Evolutionary conservation across 192 early-diverging fungal species (phyloP).

Genomic region (Podila verticillata): DNA sequence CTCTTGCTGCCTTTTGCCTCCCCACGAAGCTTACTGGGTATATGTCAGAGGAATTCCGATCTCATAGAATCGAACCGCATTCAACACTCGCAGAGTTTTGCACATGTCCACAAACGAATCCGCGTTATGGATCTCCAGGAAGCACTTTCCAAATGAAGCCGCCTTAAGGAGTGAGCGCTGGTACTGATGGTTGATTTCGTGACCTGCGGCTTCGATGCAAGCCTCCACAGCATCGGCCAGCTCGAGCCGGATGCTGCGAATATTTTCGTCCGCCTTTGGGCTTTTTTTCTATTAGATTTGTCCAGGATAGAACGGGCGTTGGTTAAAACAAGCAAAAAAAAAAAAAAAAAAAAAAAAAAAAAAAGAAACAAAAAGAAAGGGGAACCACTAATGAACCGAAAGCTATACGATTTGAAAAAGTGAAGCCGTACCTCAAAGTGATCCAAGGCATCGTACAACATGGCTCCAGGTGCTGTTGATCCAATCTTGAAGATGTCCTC

Average conservation of each 20-base stretch:
- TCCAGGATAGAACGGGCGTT: no score
- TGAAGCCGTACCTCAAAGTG: constrained; percentile 64
- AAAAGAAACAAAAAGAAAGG: constrained; percentile 53
- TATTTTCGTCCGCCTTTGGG: constrained; percentile 95
- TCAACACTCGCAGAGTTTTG: constrained; percentile 86
- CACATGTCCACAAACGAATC: constrained; percentile 91
- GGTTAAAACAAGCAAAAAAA: constrained; percentile 1
- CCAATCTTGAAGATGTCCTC: constrained; percentile 95
- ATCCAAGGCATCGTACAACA: constrained; percentile 87
- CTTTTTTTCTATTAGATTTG: constrained; percentile 62
- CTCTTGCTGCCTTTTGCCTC: no score
- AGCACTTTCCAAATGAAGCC: constrained; percentile 93
- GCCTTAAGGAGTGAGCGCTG: constrained; percentile 91
- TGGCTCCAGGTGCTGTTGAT: constrained; percentile 91
- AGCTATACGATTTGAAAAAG: background rate
- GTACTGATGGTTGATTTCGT: constrained; percentile 78
- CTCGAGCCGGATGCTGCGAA: constrained; percentile 85
- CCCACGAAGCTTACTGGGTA: constrained; percentile 69
- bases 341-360: background rate
- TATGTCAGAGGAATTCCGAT: constrained; percentile 93
- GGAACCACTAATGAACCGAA: background rate
- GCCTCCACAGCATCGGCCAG: constrained; percentile 88
- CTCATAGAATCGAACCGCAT: constrained; percentile 83
- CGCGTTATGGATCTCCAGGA: constrained; percentile 86
- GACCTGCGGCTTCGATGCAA: constrained; percentile 92